Evolutionary conservation across 2,329 filamentous ascomycete species (phyloP).

Genomic region (Aspergillus spinulosporus): DNA sequence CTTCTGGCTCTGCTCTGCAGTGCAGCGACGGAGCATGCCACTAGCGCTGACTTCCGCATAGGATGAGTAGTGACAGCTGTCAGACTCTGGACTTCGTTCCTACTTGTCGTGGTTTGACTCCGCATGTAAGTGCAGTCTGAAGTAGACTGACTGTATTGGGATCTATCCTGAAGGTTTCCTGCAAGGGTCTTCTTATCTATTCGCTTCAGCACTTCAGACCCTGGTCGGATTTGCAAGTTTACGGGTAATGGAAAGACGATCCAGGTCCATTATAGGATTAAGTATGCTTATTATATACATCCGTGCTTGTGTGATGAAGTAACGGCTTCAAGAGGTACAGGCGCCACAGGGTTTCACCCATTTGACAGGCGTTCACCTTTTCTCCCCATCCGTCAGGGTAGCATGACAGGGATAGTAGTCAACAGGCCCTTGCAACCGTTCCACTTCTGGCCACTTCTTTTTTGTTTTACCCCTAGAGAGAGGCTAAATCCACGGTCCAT

Average conservation of each 20-base stretch:
- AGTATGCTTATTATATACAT: slow-evolving; percentile 23
- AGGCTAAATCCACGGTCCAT: slow-evolving; percentile 6
- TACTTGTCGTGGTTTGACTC: not conserved
- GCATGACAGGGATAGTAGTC: slow-evolving; percentile 2
- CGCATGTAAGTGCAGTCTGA: not conserved
- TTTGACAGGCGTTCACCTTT: not conserved
- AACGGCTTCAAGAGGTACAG: slow-evolving; percentile 21
- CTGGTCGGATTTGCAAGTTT: not conserved
- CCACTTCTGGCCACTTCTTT: not conserved
- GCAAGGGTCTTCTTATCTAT: slow-evolving; percentile 5
- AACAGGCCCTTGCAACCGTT: slow-evolving; percentile 5
- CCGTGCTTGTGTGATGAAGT: slow-evolving; percentile 15
- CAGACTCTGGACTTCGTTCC: not conserved
- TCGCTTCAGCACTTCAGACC: not conserved
- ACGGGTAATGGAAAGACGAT: not conserved
- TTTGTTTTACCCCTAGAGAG: not conserved
- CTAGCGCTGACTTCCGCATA: too few relatives aligned
- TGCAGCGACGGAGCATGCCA: not conserved
- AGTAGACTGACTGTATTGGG: not conserved
- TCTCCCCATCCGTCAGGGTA: slow-evolving; percentile 8
- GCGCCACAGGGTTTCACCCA: slow-evolving; percentile 9
- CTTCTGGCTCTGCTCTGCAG: not conserved
- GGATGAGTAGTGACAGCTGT: not conserved
- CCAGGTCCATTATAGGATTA: slow-evolving; percentile 12
- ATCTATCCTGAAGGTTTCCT: not conserved